Evolutionary conservation across 805 yeast species (phyloP), one percentile per base, ranked within the genome.

Genomic region (Ogataea degrootiae): DNA sequence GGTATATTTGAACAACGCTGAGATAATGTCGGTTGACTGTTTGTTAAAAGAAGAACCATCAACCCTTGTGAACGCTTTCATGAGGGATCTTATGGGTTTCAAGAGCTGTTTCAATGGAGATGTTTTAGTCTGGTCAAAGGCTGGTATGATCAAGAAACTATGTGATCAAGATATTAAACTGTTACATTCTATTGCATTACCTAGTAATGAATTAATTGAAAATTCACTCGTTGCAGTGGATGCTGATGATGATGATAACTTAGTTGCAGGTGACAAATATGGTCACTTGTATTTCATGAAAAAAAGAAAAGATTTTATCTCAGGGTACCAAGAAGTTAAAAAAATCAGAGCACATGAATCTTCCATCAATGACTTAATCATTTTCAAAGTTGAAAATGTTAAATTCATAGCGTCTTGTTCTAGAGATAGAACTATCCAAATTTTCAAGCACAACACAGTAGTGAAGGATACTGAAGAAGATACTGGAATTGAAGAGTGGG

Each of bases 341-440:
- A 46, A 50, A n/a, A 57, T 67, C 0, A 72, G 75, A 39, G 79
- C 80, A 0, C 84, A 81, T 52, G 75, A 78, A 22, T 76, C 80
- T 7, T 63, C 76, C 11, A 62, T 80, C 15, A 79, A 76, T 49
- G 81, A 74, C 39, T 55, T 79, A 2, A 46, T 61, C 1, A 65
- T 60, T 43, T 74, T 76, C 46, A 56, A 61, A 39, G 46, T 66
- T 4, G 65, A 51, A 0, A 50, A 51, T 0, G 39, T 48, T 16
- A 56, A 65, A 35, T 68, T 75, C 41, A 56, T 75, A 5, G 71
- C 72, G 17, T 73, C 79, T 37, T 74, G 76, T 26, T 77, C 85
- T 1, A 63, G 87, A 38, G 88, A 83, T 58, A 58, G 88, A 44
- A 83, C 82, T 70, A 73, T 83, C 31, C 88, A 83, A 58, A 58